phyloP scores from a whole-genome alignment of 2,329 filamentous ascomycete genomes.

The Calonectria leucothoes region DNA sequence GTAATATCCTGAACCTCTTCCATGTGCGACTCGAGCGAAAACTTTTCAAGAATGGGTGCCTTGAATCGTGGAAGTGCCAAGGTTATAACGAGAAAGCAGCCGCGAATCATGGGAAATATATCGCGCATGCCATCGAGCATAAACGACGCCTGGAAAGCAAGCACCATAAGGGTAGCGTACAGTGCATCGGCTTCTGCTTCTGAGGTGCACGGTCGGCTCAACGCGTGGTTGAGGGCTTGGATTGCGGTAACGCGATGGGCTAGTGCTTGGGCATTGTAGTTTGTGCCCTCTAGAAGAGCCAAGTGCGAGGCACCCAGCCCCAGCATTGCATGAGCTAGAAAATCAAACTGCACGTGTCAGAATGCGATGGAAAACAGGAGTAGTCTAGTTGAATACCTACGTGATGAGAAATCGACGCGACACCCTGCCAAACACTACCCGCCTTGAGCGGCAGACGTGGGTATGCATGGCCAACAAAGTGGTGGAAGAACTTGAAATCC shows the following conservation, averaged over 20 bases:
- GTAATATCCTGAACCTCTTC: not conserved
- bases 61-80: not conserved
- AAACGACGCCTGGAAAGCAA: constrained; percentile 49
- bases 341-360: constrained; percentile 44
- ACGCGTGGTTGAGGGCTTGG: constrained; percentile 41
- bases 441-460: constrained; percentile 48
- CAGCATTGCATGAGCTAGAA: constrained; percentile 51
- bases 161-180: constrained; percentile 46
- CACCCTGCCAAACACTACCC: constrained; percentile 46
- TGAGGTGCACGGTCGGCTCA: constrained; percentile 38
- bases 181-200: constrained; percentile 48
- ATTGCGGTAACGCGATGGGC: constrained; percentile 48
- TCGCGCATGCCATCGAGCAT: constrained; percentile 51
- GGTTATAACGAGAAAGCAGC: constrained; percentile 36
- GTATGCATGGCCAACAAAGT: constrained; percentile 58
- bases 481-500: constrained; percentile 62
- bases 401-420: constrained; percentile 47
- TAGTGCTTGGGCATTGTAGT: constrained; percentile 41
- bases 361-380: not conserved
- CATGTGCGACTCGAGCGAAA: constrained; percentile 1
- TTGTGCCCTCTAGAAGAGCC: constrained; percentile 30
- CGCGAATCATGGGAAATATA: constrained; percentile 45
- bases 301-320: constrained; percentile 50
- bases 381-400: constrained; percentile 31
- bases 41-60: constrained; percentile 11